Evolutionary conservation across 768 basidiomycete species (phyloP).

Genomic region (Mycena rosella): DNA sequence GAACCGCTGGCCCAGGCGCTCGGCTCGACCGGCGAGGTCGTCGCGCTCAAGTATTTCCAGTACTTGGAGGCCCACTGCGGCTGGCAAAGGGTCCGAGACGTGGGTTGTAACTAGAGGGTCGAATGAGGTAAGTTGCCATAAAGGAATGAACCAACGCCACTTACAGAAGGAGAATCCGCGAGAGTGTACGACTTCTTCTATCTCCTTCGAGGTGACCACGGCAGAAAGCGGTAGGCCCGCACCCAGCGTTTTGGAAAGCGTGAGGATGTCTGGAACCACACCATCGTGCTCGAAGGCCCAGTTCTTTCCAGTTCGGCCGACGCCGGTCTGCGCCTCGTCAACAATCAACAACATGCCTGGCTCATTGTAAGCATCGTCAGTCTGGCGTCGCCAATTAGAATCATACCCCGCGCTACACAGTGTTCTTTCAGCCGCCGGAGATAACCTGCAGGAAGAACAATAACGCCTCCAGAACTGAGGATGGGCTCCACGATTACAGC

Average conservation of each 20-base stretch:
- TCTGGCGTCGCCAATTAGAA: conserved; percentile 23
- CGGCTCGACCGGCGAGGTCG: conserved; percentile 34
- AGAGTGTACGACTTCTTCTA: conserved; percentile 37
- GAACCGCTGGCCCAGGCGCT: conserved; percentile 35
- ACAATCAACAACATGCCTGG: conserved; percentile 3
- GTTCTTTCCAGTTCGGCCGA: conserved; percentile 41
- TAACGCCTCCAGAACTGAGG: conserved; percentile 39
- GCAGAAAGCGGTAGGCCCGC: conserved; percentile 40
- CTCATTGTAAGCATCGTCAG: background rate
- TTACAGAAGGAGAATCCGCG: conserved; percentile 39
- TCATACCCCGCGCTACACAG: conserved; percentile 29
- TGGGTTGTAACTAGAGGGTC: conserved; percentile 36
- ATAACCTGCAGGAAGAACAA: conserved; percentile 39
- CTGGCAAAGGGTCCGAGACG: conserved; percentile 38
- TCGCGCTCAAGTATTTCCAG: conserved; percentile 39
- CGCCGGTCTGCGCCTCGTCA: conserved; percentile 38
- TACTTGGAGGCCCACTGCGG: conserved; percentile 37
- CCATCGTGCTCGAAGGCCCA: conserved; percentile 41
- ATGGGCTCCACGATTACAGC: conserved; percentile 41
- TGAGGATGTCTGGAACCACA: conserved; percentile 37
- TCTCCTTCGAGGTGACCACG: conserved; percentile 38
- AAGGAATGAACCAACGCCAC: conserved; percentile 13
- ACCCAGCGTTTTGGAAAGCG: conserved; percentile 40
- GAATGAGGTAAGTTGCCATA: conserved; percentile 6
- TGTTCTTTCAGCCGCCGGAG: conserved; percentile 39